Conservation (phyloP, 1,284 basidiomycete species). For the Sanghuangporus weigelae region DNA sequence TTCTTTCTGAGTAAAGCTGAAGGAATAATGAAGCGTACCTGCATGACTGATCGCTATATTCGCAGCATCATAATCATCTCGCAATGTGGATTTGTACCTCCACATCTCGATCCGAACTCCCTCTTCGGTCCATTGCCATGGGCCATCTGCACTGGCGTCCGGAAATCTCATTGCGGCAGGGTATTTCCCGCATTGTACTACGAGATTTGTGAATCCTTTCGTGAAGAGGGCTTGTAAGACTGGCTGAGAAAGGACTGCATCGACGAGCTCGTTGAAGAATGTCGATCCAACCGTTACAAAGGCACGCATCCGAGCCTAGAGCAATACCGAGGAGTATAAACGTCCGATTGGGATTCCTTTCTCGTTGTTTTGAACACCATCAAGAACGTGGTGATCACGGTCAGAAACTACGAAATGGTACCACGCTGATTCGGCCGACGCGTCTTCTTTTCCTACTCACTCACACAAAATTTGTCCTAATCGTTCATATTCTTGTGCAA, state of each 20-base stretch:
- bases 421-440: not conserved
- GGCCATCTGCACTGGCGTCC: slow-evolving; percentile 23
- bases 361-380: not conserved
- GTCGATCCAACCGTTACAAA: slow-evolving; percentile 94
- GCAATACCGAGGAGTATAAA: not conserved
- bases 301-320: slow-evolving; percentile 43
- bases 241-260: slow-evolving; percentile 50
- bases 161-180: slow-evolving; percentile 26
- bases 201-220: slow-evolving; percentile 52
- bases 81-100: slow-evolving; percentile 69
- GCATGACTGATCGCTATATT: slow-evolving; percentile 90
- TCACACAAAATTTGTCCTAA: no score
- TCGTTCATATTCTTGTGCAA: not conserved
- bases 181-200: slow-evolving; percentile 75
- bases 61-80: slow-evolving; percentile 57
- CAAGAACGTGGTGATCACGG: not conserved
- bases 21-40: slow-evolving; percentile 46
- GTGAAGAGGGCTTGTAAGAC: slow-evolving; percentile 49
- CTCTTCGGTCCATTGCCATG: slow-evolving; percentile 28
- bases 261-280: slow-evolving; percentile 71
- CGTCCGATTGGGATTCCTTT: no score
- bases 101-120: slow-evolving; percentile 59
- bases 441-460: not conserved
- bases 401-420: not conserved
- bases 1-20: not conserved